Evolutionary conservation across 768 basidiomycete species (phyloP), one percentile per base, ranked within the genome.

Genomic region (Auriculariales sp.): DNA sequence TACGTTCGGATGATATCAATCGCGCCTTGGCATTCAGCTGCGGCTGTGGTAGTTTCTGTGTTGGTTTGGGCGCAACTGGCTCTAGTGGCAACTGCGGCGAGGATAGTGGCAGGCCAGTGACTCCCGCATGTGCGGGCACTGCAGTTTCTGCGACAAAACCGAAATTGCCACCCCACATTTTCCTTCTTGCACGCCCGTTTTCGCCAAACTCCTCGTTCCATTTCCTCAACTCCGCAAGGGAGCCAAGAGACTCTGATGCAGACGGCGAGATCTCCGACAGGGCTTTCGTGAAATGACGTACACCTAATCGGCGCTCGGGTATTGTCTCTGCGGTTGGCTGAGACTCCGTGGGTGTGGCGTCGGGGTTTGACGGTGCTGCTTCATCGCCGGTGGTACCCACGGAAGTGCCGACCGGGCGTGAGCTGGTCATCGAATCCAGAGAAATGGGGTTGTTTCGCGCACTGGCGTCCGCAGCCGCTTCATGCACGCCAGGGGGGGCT

Each of bases 201-300:
- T 94, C 91, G 24, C 93, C 92, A 63, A 91, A 93, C 61, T 93
- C 86, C 44, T 92, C 85, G 53, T 94, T 92, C 89, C 89, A 93
- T 66, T 82, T 84, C 36, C 82, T 75, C 36, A 91, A 67, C 50
- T 84, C 83, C 1, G 79, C 67, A 29, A 89, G 74, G 46, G 75
- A 83, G 45, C 84, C 85, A 2, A 86, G 66, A 11, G 77, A 71
- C 64, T 94, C 92, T 3, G 90, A 91, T 4, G 81, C 82, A 0
- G 89, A 92, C 11, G 92, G 88, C 2, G 84, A 83, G 54, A 94
- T 92, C 64, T 97, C 91, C 55, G 76, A 80, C 51, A 95, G 69
- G 0, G 93, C 92, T 58, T 85, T 81, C 19, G 69, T 70, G 60
- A 97, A 95, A 59, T 97, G 85, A 50, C 69, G 75, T 51, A 67